phyloP scores from a whole-genome alignment of 192 early-diverging fungal species.

The Chytriomyces sp. region DNA sequence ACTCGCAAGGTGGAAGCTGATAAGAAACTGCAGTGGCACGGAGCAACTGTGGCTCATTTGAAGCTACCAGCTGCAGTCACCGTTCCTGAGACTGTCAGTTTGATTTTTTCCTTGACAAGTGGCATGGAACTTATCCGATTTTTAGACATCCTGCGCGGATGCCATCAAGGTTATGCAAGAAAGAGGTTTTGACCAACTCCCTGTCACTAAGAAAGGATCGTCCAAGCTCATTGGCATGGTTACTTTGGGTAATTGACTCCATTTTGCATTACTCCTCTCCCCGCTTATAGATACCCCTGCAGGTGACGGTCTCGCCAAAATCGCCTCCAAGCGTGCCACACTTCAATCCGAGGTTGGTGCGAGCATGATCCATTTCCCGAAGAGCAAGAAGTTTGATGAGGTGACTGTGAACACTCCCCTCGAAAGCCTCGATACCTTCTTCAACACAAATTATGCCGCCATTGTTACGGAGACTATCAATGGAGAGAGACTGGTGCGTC shows the following conservation, averaged over 20 bases:
- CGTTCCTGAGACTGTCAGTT: slow-evolving; percentile 64
- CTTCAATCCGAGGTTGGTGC: slow-evolving; percentile 53
- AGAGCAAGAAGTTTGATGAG: slow-evolving; percentile 81
- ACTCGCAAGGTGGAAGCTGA: slow-evolving; percentile 65
- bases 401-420: slow-evolving; percentile 85
- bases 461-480: slow-evolving; percentile 78
- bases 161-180: slow-evolving; percentile 88
- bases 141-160: slow-evolving; percentile 65
- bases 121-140: background rate
- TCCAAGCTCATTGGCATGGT: slow-evolving; percentile 79
- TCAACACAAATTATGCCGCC: slow-evolving; percentile 88
- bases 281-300: background rate
- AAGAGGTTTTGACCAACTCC: slow-evolving; percentile 94
- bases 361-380: slow-evolving; percentile 78
- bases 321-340: slow-evolving; percentile 70
- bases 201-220: slow-evolving; percentile 66
- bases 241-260: slow-evolving; percentile 62
- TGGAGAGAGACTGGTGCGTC: slow-evolving; percentile 65
- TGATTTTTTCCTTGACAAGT: slow-evolving; percentile 4
- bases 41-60: slow-evolving; percentile 82
- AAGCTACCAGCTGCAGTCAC: slow-evolving; percentile 83
- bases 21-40: slow-evolving; percentile 73
- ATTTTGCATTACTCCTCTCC: background rate
- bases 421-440: slow-evolving; percentile 81
- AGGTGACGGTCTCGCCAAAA: slow-evolving; percentile 79